Percentiles rank a stretch among this genome's conserved stretches.
phyloP scores from a whole-genome alignment of 306 rosid genomes.

The Trifolium fragiferum region DNA sequence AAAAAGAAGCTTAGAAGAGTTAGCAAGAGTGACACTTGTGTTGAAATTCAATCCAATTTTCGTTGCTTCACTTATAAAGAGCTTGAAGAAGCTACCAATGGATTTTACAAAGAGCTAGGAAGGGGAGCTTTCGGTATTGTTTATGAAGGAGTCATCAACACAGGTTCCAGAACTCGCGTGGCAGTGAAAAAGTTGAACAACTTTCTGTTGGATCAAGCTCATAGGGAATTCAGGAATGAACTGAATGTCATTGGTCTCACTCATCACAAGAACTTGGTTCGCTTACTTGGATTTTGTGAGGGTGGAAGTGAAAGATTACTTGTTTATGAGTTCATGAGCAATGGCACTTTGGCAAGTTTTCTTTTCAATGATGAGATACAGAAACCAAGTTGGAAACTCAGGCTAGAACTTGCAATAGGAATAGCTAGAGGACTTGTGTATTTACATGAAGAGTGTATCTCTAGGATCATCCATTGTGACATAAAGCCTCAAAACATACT shows the following conservation, averaged over 20 bases:
- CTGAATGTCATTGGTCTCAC: slow-evolving; percentile 46
- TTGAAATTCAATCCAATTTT: slow-evolving; percentile 39
- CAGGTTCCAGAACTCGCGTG: slow-evolving; percentile 28
- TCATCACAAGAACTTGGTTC: slow-evolving; percentile 53
- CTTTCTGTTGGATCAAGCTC: slow-evolving; percentile 41
- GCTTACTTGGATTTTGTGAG: slow-evolving; percentile 47
- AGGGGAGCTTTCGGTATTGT: slow-evolving; percentile 46
- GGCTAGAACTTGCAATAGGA: slow-evolving; percentile 42
- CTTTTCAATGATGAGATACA: slow-evolving; percentile 36
- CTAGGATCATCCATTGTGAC: slow-evolving; percentile 54
- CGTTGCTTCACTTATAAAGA: slow-evolving; percentile 47
- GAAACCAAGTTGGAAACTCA: slow-evolving; percentile 50
- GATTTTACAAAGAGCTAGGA: slow-evolving; percentile 38
- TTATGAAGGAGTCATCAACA: slow-evolving; percentile 44
- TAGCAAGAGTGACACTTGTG: background rate
- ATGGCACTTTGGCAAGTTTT: slow-evolving; percentile 48
- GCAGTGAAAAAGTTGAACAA: slow-evolving; percentile 57
- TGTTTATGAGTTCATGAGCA: slow-evolving; percentile 43
- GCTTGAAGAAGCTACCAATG: slow-evolving; percentile 49
- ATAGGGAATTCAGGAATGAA: slow-evolving; percentile 57
- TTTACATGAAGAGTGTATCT: slow-evolving; percentile 48
- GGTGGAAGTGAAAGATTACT: slow-evolving; percentile 28
- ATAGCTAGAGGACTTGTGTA: slow-evolving; percentile 49
- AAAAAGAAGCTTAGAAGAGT: slow-evolving; percentile 35
- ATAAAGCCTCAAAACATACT: slow-evolving; percentile 42